Evolutionary conservation across 225 moss, liverwort and hornwort genomes (phyloP).

Genomic region (Rhytidiadelphus loreus): DNA sequence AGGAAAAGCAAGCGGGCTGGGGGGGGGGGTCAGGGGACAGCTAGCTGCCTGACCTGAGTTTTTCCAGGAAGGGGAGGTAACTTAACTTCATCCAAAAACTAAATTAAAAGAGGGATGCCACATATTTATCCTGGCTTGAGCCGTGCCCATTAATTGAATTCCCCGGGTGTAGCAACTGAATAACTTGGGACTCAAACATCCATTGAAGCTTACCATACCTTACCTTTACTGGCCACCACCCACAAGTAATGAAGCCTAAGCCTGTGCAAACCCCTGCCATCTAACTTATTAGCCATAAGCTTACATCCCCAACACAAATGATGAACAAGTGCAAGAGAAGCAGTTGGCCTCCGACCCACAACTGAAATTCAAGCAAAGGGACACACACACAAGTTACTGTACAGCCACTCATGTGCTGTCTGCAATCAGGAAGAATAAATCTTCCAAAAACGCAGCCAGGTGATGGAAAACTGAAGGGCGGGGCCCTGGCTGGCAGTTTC

Average conservation of each 20-base stretch:
- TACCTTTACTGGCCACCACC: no score
- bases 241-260: no score
- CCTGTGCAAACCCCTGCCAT: no score
- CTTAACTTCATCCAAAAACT: no score
- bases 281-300: background rate
- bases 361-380: background rate
- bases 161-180: background rate
- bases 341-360: background rate
- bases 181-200: background rate
- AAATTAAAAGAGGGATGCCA: background rate
- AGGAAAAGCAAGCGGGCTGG: no score
- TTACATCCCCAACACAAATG: background rate
- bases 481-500: rapidly evolving
- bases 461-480: background rate
- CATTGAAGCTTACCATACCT: background rate
- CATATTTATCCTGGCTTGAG: background rate
- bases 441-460: background rate
- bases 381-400: no score
- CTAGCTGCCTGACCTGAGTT: no score
- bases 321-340: background rate
- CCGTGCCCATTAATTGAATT: background rate
- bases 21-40: no score
- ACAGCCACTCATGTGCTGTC: no score
- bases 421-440: background rate
- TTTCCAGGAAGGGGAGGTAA: no score